Percentiles rank a stretch among this genome's conserved stretches.
These are phyloP conservation scores for Fusarium neocosmosporiellum DNA, from an alignment of 2,329 filamentous ascomycete species.

Conservation along the genomic window DNA sequence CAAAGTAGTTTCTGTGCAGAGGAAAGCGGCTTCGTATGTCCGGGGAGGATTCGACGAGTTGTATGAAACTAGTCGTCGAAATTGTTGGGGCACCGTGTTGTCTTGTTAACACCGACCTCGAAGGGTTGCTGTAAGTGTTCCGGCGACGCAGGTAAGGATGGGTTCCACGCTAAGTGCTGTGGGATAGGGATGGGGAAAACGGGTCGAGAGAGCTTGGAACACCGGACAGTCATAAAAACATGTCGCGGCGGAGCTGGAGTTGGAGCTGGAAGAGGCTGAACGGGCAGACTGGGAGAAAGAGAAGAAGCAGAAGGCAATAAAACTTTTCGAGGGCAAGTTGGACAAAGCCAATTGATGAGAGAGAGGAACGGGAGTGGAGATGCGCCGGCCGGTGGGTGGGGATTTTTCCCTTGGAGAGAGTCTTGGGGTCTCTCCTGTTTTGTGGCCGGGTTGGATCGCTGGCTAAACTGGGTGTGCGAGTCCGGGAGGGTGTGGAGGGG, in stretches of 20 bases:
- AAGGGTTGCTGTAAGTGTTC: constrained; percentile 36
- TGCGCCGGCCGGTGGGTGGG: constrained; percentile 42
- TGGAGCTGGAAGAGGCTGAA: constrained; percentile 43
- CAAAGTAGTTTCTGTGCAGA: constrained; percentile 8
- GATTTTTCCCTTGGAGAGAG: constrained; percentile 43
- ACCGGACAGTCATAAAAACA: constrained; percentile 42
- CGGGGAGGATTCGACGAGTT: constrained; percentile 15
- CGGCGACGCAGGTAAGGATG: constrained; percentile 20
- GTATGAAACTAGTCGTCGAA: constrained; percentile 16
- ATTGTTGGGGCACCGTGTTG: constrained; percentile 26
- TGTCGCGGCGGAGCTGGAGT: constrained; percentile 39
- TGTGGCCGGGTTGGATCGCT: constrained; percentile 39
- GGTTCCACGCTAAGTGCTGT: constrained; percentile 37
- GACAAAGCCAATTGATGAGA: constrained; percentile 46
- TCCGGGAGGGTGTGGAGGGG: constrained; percentile 26
- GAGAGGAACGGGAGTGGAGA: constrained; percentile 44
- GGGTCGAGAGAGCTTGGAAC: constrained; percentile 36
- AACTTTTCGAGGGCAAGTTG: constrained; percentile 47
- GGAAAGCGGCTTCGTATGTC: constrained; percentile 6
- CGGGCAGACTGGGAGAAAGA: constrained; percentile 26
- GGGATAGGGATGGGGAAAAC: constrained; percentile 35
- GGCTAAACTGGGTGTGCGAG: constrained; percentile 30
- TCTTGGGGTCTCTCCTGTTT: constrained; percentile 38
- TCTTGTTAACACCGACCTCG: constrained; percentile 28
- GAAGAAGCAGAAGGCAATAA: constrained; percentile 40